phyloP scores from a whole-genome alignment of 2,329 filamentous ascomycete species.

The Thyridium curvatum region DNA sequence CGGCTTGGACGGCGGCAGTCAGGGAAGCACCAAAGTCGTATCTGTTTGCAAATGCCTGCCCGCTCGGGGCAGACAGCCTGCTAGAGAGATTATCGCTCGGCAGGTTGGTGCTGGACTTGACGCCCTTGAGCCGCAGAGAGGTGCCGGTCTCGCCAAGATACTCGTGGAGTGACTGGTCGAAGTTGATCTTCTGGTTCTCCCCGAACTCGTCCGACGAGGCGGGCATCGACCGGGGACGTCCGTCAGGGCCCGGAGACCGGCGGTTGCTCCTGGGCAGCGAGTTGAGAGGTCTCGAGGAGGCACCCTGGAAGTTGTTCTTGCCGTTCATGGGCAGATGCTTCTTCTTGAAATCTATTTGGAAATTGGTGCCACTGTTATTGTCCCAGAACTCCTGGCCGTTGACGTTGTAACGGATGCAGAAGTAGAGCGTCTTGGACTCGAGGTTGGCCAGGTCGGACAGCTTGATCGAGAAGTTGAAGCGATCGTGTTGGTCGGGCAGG shows the following conservation, averaged over 20 bases:
- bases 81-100: constrained; percentile 55
- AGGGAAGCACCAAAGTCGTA: constrained; percentile 97
- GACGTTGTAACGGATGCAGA: constrained; percentile 85
- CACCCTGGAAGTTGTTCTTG: constrained; percentile 46
- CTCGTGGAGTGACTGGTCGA: constrained; percentile 54
- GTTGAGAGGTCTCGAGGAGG: constrained; percentile 41
- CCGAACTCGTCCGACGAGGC: constrained; percentile 67
- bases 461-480: constrained; percentile 93
- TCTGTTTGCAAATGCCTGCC: constrained; percentile 79
- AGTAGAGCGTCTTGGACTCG: constrained; percentile 85
- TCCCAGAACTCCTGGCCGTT: constrained; percentile 89
- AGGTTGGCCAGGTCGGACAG: constrained; percentile 85
- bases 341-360: constrained; percentile 89
- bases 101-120: constrained; percentile 56
- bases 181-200: constrained; percentile 50
- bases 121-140: constrained; percentile 63
- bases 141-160: constrained; percentile 55
- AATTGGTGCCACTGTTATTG: constrained; percentile 83
- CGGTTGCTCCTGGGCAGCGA: constrained; percentile 63
- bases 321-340: constrained; percentile 59
- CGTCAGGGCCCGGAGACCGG: constrained; percentile 26
- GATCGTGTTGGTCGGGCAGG: constrained; percentile 49
- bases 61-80: constrained; percentile 47
- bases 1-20: constrained; percentile 70
- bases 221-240: constrained; percentile 42